Evolutionary conservation across 2,329 filamentous ascomycete genomes (phyloP).

Genomic region (Diaporthe batatas): DNA sequence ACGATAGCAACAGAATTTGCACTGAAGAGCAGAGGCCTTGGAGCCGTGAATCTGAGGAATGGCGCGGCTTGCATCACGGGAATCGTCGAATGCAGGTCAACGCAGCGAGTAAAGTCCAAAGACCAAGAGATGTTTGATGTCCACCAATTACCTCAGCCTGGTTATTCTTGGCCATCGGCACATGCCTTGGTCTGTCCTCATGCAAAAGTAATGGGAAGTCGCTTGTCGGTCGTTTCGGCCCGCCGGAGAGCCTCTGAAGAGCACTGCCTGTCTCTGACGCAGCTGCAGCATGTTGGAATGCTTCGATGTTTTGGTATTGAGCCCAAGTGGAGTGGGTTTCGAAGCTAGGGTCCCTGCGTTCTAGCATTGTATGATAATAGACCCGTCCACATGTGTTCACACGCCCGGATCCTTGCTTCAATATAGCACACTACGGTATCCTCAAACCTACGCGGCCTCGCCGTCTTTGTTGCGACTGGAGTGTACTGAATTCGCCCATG

Average conservation of each 20-base stretch:
- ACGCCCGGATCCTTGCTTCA: not conserved
- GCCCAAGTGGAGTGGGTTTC: not conserved
- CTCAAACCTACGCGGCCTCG: no score
- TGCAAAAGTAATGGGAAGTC: not conserved
- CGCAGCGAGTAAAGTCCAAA: not conserved
- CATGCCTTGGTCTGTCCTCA: not conserved
- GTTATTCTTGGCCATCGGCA: not conserved
- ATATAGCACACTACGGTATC: not conserved
- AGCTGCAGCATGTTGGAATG: not conserved
- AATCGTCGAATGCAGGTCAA: not conserved
- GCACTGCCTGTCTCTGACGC: not conserved
- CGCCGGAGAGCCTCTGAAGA: not conserved
- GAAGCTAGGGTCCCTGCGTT: not conserved
- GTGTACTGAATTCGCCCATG: no score
- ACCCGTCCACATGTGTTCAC: not conserved
- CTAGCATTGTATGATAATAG: conserved; percentile 1
- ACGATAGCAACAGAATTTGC: not conserved
- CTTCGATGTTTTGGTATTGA: not conserved
- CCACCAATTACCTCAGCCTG: not conserved
- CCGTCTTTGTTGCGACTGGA: no score
- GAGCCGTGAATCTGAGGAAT: not conserved
- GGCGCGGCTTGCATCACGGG: not conserved
- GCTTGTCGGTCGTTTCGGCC: not conserved
- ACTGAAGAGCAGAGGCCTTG: not conserved
- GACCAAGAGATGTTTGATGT: not conserved